Evolutionary conservation across 371 early-diverging fungal genomes (phyloP), one percentile per base, ranked within the genome.

Genomic region (Mortierella sp.): DNA sequence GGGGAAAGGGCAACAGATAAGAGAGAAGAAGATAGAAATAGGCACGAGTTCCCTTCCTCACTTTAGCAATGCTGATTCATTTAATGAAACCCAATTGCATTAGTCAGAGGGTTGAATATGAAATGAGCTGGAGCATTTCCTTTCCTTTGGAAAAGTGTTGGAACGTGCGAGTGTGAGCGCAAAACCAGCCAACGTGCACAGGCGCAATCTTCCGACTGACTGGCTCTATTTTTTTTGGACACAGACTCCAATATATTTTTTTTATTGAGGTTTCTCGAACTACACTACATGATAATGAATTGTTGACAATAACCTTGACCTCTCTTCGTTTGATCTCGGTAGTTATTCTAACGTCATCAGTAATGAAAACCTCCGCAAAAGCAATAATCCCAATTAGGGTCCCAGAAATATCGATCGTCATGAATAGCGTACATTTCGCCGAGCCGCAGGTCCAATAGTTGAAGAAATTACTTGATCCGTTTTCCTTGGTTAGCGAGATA

Each of bases 11-110:
- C 40, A 13, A 40, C 5, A 40, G 40, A 17, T n/a, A 3, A 47
- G 47, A 47, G 47, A 47, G 5, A n/a, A 47, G 47, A 47, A 40
- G 15, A 15, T 13, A 15, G 15, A 10, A 40, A 22, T 6, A 5
- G 47, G n/a, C 4, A 47, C 7, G n/a, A 0, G n/a, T 47, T 47
- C 7, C 47, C 47, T 47, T 7, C 47, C 45, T 15, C 45, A 17
- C 47, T n/a, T 47, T 47, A n/a, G n/a, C 47, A 47, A n/a, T 47
- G 47, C n/a, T 47, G n/a, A 47, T 47, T 47, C 47, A 40, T 40
- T 40, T 40, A 10, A 40, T 37, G n/a, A 45, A n/a, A n/a, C 47
- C n/a, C 47, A 17, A 40, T 13, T 40, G 40, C 40, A 40, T 40
- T 15, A 40, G 15, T 10, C 3, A 10, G 40, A 40, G 10, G 40